A percentile compares a stretch with the other conserved stretches of the same genome.
phyloP scores from a whole-genome alignment of 2,329 filamentous ascomycete genomes.

The Aspergillus sp. region DNA sequence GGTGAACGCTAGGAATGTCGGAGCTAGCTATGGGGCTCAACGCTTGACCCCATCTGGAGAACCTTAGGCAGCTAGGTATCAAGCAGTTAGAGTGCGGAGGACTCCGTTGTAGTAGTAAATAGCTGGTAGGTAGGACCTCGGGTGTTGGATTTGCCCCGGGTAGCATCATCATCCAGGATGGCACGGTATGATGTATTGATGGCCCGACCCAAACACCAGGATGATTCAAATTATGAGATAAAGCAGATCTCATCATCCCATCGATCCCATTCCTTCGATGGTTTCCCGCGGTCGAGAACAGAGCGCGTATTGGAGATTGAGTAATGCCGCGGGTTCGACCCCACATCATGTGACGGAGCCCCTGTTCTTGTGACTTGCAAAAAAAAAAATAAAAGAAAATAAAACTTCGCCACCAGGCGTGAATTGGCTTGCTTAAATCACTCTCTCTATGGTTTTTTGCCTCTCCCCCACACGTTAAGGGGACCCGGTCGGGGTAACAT shows the following conservation, averaged over 20 bases:
- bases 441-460: slow-evolving; percentile 1
- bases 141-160: not conserved
- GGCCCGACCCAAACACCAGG: not conserved
- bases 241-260: not conserved
- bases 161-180: not conserved
- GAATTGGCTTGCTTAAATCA: not conserved
- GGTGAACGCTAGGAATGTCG: not conserved
- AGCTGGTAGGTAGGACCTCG: not conserved
- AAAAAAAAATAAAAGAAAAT: not conserved
- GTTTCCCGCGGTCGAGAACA: not conserved
- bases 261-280: not conserved
- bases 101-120: not conserved
- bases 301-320: not conserved
- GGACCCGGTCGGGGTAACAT: not conserved
- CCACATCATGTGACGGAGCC: slow-evolving; percentile 23
- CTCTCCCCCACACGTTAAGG: slow-evolving; percentile 9
- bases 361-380: slow-evolving; percentile 22
- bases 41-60: not conserved
- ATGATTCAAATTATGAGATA: not conserved
- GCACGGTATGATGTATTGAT: not conserved
- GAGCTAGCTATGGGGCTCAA: not conserved
- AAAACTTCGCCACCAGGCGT: slow-evolving; percentile 9
- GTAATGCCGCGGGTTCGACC: slow-evolving; percentile 15
- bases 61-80: not conserved
- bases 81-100: not conserved